Base-by-base conservation (phyloP, 257 asterid genomes). In the Solanum chiquidenum region DNA sequence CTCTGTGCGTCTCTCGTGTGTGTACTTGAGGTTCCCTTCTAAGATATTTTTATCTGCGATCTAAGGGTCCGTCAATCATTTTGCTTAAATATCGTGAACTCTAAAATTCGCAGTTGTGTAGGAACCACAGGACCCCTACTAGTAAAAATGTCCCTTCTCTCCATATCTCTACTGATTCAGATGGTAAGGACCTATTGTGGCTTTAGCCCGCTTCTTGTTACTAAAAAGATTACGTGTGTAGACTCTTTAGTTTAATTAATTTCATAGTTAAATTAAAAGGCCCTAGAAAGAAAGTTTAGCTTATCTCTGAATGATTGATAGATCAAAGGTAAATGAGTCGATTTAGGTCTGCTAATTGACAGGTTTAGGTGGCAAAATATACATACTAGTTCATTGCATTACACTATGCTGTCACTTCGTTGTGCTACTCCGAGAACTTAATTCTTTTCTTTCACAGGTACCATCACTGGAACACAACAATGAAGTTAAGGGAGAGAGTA, bases 401-500 rank as follows among this genome's bases (percentile, higher is more conserved):
- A 44, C 84, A 79, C 38, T 25, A 25, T 31, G 33, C 62, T 62
- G 37, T 85, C 29, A 71, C 60, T 25, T 85, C 20, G 87, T 10
- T 25, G 29, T 72, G 27, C 69, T 68, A 34, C 77, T 58, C 35
- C 14, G 1, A 25, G 86, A 80, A 40, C 69, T 84, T 84, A 25
- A 25, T 33, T 21, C 5, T 21, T 79, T 23, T 10, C 71, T 73
- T 52, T 6, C 35, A 86, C 85, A 97, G 98, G 99, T 97, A 38
- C 98, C 98, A 8, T 64, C 98, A 9, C 88, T 97, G 60, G 99
- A 95, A 88, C 96, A 95, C 92, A 91, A 93, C 87, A 94, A 94
- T 64, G 94, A 93, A 89, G 94, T 97, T 86, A 97, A 82, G 89
- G 98, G 98, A 88, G 98, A 97, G 91, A 94, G 98, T 88, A 95